These are phyloP conservation scores for Rasamsonia emersonii DNA, from an alignment of 2,329 filamentous ascomycete genomes.

Conservation along the genomic window DNA sequence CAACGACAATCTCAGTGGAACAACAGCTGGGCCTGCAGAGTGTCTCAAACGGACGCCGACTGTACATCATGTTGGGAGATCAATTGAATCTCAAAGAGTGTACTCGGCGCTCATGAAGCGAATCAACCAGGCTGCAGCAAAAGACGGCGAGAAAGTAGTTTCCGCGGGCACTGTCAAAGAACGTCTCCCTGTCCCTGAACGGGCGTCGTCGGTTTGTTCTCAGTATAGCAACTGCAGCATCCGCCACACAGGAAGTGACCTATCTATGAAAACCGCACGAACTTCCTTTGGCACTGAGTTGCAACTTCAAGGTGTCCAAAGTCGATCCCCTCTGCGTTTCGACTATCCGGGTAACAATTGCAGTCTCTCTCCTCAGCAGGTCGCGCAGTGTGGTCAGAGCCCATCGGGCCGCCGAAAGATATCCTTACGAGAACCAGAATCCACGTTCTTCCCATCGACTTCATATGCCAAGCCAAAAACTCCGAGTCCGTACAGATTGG, in stretches of 20 bases:
- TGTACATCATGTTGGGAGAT: conserved; percentile 13
- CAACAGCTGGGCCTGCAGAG: conserved; percentile 19
- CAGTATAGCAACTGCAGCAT: conserved; percentile 20
- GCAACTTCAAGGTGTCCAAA: conserved; percentile 5
- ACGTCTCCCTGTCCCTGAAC: conserved; percentile 21
- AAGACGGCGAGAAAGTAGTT: conserved; percentile 16
- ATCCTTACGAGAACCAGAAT: conserved; percentile 9
- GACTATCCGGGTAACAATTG: conserved; percentile 6
- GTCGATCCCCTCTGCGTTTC: conserved; percentile 5
- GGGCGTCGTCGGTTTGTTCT: conserved; percentile 17
- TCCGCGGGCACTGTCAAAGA: conserved; percentile 22
- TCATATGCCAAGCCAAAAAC: conserved; percentile 12
- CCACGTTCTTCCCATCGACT: conserved; percentile 14
- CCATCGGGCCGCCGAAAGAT: not conserved
- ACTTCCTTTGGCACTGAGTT: conserved; percentile 24
- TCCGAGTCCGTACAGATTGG: conserved; percentile 15
- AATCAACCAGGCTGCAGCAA: conserved; percentile 20
- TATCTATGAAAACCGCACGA: conserved; percentile 19
- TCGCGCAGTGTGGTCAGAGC: conserved; percentile 11
- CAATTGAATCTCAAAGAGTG: conserved; percentile 31
- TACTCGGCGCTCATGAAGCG: conserved; percentile 37
- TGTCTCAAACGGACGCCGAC: conserved; percentile 11
- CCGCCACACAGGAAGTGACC: conserved; percentile 22
- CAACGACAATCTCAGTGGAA: conserved; percentile 12
- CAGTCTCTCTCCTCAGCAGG: conserved; percentile 15